Percentiles rank a stretch among this genome's conserved stretches.
Conservation (phyloP, 2,329 filamentous ascomycete genomes). For the Kalaharituber pfeilii region DNA sequence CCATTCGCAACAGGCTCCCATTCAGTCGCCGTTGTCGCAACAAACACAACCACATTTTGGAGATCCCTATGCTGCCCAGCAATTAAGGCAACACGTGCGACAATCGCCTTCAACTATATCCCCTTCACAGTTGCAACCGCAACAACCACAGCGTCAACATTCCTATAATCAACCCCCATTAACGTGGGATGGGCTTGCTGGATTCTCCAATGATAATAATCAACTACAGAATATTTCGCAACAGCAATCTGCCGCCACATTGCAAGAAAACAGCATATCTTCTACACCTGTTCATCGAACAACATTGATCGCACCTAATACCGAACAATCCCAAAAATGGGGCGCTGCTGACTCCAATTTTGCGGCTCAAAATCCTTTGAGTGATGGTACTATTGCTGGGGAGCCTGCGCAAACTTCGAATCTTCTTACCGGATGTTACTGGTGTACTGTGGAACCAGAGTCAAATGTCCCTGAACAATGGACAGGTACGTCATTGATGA, state of each 20-base stretch:
- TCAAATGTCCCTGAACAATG: neutral
- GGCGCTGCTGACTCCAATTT: neutral
- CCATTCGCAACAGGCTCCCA: neutral
- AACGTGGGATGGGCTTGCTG: neutral
- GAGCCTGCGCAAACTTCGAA: neutral
- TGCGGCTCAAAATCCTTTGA: neutral
- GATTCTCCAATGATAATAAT: neutral
- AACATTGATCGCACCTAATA: neutral
- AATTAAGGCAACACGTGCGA: neutral
- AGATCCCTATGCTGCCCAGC: neutral
- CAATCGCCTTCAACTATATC: neutral
- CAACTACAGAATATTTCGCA: neutral
- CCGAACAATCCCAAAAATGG: neutral
- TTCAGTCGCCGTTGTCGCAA: neutral
- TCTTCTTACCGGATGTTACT: neutral
- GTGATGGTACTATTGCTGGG: neutral
- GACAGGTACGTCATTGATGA: neutral
- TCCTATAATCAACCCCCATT: neutral
- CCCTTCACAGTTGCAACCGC: neutral
- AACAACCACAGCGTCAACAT: neutral
- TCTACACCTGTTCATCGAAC: neutral
- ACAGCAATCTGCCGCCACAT: neutral
- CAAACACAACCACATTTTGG: neutral
- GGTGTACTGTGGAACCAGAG: neutral
- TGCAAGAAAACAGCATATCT: neutral